A percentile compares a stretch with the other conserved stretches of the same genome.
Evolutionary conservation across 495 filamentous ascomycete genomes (phyloP).

Genomic region (Cladorrhinum samala): DNA sequence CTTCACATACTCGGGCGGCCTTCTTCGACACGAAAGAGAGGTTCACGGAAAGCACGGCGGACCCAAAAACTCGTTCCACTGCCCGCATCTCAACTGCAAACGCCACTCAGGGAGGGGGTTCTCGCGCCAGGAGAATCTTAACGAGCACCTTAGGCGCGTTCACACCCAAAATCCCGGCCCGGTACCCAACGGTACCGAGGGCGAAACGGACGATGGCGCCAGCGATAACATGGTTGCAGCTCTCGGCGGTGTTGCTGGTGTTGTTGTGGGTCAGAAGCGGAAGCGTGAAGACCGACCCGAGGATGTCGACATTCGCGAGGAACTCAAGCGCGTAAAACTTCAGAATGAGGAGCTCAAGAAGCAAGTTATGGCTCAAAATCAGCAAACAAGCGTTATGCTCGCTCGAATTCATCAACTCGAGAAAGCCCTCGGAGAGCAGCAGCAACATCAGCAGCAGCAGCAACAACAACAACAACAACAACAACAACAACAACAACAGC

Average conservation of each 20-base stretch:
- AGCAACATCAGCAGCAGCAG: too few species aligned
- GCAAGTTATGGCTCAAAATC: constrained; percentile 26
- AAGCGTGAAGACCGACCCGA: constrained; percentile 26
- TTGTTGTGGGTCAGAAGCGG: constrained; percentile 28
- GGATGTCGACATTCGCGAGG: constrained; percentile 30
- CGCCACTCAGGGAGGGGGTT: constrained; percentile 73
- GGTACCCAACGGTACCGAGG: constrained; percentile 14
- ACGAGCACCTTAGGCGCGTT: constrained; percentile 78
- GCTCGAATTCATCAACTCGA: constrained; percentile 22
- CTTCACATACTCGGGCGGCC: constrained; percentile 88
- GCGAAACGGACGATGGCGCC: constrained; percentile 28
- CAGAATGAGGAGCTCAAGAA: constrained; percentile 34
- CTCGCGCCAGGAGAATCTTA: constrained; percentile 78
- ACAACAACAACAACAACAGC: not conserved
- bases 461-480: constrained; percentile 10
- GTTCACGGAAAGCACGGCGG: constrained; percentile 83
- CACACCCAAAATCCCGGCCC: constrained; percentile 44
- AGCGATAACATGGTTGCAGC: constrained; percentile 19
- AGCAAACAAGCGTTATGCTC: constrained; percentile 26
- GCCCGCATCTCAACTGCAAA: constrained; percentile 74
- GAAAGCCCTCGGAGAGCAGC: constrained; percentile 12
- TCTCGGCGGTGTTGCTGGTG: not conserved
- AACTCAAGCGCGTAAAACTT: constrained; percentile 31
- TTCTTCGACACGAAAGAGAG: constrained; percentile 82
- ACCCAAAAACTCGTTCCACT: constrained; percentile 70